Conservation (phyloP, 768 basidiomycete genomes). For the Trametes cubensis region DNA sequence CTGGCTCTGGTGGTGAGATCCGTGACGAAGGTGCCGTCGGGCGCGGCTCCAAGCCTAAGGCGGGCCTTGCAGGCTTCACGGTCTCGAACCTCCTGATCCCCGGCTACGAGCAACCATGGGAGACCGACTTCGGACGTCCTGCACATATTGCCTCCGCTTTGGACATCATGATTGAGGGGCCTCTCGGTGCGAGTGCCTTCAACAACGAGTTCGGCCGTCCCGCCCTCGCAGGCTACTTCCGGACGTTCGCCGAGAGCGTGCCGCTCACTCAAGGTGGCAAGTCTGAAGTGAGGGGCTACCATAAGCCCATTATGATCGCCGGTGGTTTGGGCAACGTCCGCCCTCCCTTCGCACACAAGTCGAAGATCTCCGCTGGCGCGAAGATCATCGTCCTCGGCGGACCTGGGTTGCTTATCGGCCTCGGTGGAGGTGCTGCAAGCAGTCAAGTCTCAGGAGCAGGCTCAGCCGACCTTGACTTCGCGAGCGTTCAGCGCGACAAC, state of each 20-base stretch:
- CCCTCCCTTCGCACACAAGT: conserved; percentile 79
- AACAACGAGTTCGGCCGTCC: conserved; percentile 99
- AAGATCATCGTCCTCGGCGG: conserved; percentile 93
- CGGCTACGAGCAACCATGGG: conserved; percentile 92
- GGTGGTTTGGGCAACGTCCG: conserved; percentile 96
- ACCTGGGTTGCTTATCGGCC: conserved; percentile 93
- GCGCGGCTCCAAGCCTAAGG: conserved; percentile 93
- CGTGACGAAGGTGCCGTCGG: conserved; percentile 98
- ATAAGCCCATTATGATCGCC: conserved; percentile 99
- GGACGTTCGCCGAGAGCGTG: conserved; percentile 86
- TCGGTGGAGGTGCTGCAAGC: conserved; percentile 95
- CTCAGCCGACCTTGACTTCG: conserved; percentile 93
- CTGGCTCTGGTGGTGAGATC: conserved; percentile 98
- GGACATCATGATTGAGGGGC: conserved; percentile 97
- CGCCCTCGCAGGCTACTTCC: conserved; percentile 90
- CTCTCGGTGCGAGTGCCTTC: conserved; percentile 92
- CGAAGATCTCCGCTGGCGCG: conserved; percentile 74
- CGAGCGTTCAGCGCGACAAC: conserved; percentile 96
- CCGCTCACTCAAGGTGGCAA: conserved; percentile 52
- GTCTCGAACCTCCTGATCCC: conserved; percentile 94
- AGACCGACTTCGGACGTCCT: conserved; percentile 90
- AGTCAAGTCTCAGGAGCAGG: conserved; percentile 91
- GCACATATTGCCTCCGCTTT: conserved; percentile 88
- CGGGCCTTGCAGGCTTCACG: conserved; percentile 90
- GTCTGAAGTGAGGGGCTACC: conserved; percentile 87